phyloP scores from a whole-genome alignment of 2,329 filamentous ascomycete species.

The Cryphonectria naterciae region DNA sequence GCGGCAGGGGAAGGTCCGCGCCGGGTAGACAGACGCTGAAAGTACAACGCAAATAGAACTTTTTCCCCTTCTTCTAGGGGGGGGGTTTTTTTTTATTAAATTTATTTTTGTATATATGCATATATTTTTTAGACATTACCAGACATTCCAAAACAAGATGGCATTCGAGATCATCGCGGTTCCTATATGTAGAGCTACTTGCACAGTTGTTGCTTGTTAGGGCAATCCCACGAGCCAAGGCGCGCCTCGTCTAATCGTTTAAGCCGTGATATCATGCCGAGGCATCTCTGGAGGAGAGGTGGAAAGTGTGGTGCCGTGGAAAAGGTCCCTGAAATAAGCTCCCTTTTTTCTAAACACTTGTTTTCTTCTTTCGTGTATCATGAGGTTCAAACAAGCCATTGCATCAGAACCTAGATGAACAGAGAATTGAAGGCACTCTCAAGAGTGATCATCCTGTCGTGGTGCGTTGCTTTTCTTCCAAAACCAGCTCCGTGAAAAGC shows the following conservation, averaged over 20 bases:
- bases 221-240: background rate
- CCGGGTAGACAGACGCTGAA: background rate
- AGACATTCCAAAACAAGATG: background rate
- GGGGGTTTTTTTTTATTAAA: too few species aligned
- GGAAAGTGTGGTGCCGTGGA: background rate
- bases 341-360: background rate
- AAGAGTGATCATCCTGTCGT: background rate
- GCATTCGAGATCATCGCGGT: background rate
- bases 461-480: background rate
- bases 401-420: background rate
- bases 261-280: slow-evolving; percentile 20
- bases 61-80: too few species aligned
- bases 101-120: background rate
- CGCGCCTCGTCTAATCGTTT: background rate
- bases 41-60: too few species aligned
- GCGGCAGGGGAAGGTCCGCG: background rate
- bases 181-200: background rate
- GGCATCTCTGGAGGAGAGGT: slow-evolving; percentile 10
- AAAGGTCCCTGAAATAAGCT: background rate
- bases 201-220: background rate
- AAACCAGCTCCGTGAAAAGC: background rate
- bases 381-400: background rate
- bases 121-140: background rate
- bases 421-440: background rate
- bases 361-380: background rate